These are phyloP conservation scores for Syncephalastrum racemosum DNA, from an alignment of 371 early-diverging fungal species.

Conservation along the genomic window DNA sequence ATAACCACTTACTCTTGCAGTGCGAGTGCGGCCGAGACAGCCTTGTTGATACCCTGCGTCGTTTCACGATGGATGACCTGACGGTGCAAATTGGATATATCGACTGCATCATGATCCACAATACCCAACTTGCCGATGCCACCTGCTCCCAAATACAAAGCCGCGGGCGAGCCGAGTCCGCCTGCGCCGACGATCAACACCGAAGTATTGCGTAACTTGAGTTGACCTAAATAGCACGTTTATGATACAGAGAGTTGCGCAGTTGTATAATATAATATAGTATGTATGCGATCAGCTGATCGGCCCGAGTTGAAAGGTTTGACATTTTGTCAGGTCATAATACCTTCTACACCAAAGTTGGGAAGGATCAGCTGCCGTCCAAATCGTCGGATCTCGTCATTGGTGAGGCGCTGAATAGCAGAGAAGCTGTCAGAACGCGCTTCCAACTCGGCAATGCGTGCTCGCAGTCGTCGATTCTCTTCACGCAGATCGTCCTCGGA, in stretches of 20 bases:
- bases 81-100: conserved; percentile 94
- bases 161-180: conserved; percentile 93
- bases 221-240: conserved; percentile 65
- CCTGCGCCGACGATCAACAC: conserved; percentile 97
- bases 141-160: conserved; percentile 90
- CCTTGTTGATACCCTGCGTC: conserved; percentile 77
- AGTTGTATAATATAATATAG: too few species aligned
- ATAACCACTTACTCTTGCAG: conserved; percentile 53
- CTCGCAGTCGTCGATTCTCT: conserved; percentile 31
- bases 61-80: conserved; percentile 92
- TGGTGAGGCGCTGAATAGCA: conserved; percentile 33
- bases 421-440: conserved; percentile 20
- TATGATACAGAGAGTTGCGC: neutral
- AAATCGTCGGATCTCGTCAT: conserved; percentile 83
- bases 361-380: conserved; percentile 93
- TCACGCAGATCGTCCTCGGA: conserved; percentile 4
- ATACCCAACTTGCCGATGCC: conserved; percentile 94
- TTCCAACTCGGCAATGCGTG: conserved; percentile 35
- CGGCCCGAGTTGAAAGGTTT: neutral
- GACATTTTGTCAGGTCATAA: neutral
- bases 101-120: conserved; percentile 95
- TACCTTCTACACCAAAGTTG: conserved; percentile 79
- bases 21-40: conserved; percentile 70
- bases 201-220: conserved; percentile 69
- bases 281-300: neutral